phyloP scores from a whole-genome alignment of 371 early-diverging fungal species.

The Vairimorpha ceranae region DNA sequence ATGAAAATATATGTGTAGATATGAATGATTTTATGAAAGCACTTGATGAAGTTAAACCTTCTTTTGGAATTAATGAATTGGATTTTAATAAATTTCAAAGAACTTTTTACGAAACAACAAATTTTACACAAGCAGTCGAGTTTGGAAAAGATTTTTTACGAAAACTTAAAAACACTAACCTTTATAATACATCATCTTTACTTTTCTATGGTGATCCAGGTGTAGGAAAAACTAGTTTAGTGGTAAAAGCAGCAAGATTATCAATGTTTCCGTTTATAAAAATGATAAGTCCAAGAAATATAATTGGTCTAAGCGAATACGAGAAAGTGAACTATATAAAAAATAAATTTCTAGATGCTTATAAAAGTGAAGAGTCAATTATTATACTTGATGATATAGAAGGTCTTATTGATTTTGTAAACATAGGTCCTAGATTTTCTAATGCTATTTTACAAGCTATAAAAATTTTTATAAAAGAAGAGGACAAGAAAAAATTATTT shows the following conservation, averaged over 20 bases:
- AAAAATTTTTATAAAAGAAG: constrained; percentile 63
- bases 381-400: constrained; percentile 94
- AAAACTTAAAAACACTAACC: constrained; percentile 69
- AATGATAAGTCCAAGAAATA: constrained; percentile 84
- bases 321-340: constrained; percentile 83
- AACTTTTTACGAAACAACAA: constrained; percentile 71
- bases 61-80: constrained; percentile 87
- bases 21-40: constrained; percentile 84
- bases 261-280: constrained; percentile 94
- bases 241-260: constrained; percentile 82
- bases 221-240: constrained; percentile 90
- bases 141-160: constrained; percentile 65
- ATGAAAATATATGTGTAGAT: constrained; percentile 73
- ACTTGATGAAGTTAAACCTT: constrained; percentile 85
- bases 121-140: constrained; percentile 76
- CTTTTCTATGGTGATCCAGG: constrained; percentile 69
- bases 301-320: constrained; percentile 85
- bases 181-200: constrained; percentile 76
- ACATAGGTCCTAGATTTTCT: constrained; percentile 92
- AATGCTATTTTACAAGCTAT: constrained; percentile 88
- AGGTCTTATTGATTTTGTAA: constrained; percentile 84
- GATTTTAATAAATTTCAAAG: constrained; percentile 66
- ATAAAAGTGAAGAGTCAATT: constrained; percentile 84
- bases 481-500: constrained; percentile 57
- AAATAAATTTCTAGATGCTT: constrained; percentile 76